phyloP scores from a whole-genome alignment of 768 basidiomycete genomes.

The Suillus variegatus region DNA sequence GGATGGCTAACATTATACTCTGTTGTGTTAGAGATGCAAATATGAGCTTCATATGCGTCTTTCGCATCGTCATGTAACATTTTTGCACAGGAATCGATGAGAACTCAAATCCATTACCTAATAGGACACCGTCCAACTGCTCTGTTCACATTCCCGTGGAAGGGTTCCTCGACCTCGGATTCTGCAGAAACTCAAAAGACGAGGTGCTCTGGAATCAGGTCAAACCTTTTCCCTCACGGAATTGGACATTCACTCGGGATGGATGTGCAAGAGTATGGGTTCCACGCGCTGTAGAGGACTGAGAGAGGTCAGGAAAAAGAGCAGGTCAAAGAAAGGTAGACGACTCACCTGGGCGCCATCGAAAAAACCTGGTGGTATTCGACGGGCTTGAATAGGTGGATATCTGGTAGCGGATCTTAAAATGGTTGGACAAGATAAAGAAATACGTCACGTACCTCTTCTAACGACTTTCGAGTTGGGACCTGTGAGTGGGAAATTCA shows the following conservation, averaged over 20 bases:
- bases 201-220: conserved; percentile 67
- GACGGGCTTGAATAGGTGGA: too few species aligned
- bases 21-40: conserved; percentile 89
- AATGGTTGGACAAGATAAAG: too few species aligned
- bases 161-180: conserved; percentile 80
- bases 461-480: too few species aligned
- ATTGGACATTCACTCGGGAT: conserved; percentile 88
- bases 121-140: conserved; percentile 31
- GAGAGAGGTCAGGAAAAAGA: too few species aligned
- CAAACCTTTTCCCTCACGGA: conserved; percentile 94
- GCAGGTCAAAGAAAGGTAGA: too few species aligned
- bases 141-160: conserved; percentile 72
- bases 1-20: conserved; percentile 80
- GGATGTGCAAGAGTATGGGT: conserved; percentile 65
- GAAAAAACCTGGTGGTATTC: too few species aligned
- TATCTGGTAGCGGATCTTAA: too few species aligned
- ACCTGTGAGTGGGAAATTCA: too few species aligned
- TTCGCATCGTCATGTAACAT: conserved; percentile 30
- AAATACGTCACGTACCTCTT: too few species aligned
- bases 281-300: conserved; percentile 26
- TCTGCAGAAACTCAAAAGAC: conserved; percentile 69
- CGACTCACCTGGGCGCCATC: too few species aligned
- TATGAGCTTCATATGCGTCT: conserved; percentile 38
- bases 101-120: too few species aligned
- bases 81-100: too few species aligned